Evolutionary conservation across 495 filamentous ascomycete genomes (phyloP), one percentile per base, ranked within the genome.

Genomic region (Gamarada debralockiae): DNA sequence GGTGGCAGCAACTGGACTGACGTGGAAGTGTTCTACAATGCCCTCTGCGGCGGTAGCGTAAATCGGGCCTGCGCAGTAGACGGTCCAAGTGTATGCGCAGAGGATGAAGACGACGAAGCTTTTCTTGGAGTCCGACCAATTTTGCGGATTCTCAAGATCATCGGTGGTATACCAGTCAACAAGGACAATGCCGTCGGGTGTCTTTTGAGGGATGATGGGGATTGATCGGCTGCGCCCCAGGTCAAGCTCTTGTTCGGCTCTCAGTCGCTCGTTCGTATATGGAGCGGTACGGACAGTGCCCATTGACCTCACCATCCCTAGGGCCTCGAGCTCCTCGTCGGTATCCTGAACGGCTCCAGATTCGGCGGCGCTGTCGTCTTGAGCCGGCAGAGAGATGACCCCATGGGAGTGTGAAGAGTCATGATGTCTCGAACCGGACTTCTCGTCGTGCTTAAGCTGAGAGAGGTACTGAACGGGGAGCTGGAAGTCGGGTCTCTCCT

Each of bases 131-230:
- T 65, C 52, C 31, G 63, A 67, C 68, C 71, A 83, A 58, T 82
- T 82, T 24, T 71, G 74, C 20, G 79, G 81, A 55, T 80, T 74
- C 23, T 73, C 59, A 0, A 70, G 67, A 55, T 84, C 80, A 48
- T 77, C 61, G 1, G 72, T 67, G 24, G 66, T 67, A 51, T 82
- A 76, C 67, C 71, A 84, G 21, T 73, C 74, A 14, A 83, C 79
- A 1, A 85, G 66, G 48, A 83, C 76, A 15, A 76, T 65, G 45
- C 71, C 70, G 38, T 74, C 72, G 44, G 48, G 50, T 10, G 70
- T 72, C 46, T 63, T 71, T 31, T 59, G 64, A 0, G 78, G 73
- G 0, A 61, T 58, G 24, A 79, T 71, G 21, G 76, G 72, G 4
- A 68, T 67, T 13, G 70, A 76, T 38, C 29, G 22, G 17, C 18